These are phyloP conservation scores for Hypomontagnella monticulosa DNA, from an alignment of 495 filamentous ascomycete species.

Conservation along the genomic window DNA sequence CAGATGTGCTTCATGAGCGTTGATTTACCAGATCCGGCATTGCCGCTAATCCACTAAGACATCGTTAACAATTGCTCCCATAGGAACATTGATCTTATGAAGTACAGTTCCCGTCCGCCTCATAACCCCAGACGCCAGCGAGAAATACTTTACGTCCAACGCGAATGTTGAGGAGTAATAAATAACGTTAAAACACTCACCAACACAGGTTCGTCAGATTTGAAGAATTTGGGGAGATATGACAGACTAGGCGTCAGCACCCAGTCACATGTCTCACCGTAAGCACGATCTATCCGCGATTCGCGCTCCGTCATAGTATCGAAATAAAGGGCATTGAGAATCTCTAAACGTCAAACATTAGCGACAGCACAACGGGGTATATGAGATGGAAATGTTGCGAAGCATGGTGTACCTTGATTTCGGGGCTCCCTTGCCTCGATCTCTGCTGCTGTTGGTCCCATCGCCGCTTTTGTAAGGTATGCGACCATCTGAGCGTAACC, in stretches of 20 bases:
- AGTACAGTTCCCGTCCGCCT: not conserved
- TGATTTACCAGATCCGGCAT: slow-evolving; percentile 49
- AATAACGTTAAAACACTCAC: slow-evolving; percentile 16
- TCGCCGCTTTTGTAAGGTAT: slow-evolving; percentile 40
- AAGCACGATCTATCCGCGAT: slow-evolving; percentile 43
- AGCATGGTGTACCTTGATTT: slow-evolving; percentile 43
- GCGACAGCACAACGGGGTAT: not conserved
- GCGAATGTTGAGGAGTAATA: not conserved
- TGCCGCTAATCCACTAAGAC: slow-evolving; percentile 48
- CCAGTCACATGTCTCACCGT: slow-evolving; percentile 48
- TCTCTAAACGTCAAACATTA: slow-evolving; percentile 36
- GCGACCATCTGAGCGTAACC: slow-evolving; percentile 40
- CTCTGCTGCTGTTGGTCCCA: slow-evolving; percentile 39
- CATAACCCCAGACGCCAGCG: not conserved
- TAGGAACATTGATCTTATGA: not conserved
- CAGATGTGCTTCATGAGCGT: slow-evolving; percentile 50
- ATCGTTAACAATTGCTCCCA: slow-evolving; percentile 11
- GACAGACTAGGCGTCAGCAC: slow-evolving; percentile 40
- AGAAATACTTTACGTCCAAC: not conserved
- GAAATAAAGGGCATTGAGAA: slow-evolving; percentile 45
- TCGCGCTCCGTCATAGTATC: slow-evolving; percentile 48
- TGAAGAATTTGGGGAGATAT: slow-evolving; percentile 33
- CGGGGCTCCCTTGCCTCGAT: slow-evolving; percentile 42
- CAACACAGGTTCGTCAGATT: slow-evolving; percentile 35
- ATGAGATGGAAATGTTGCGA: not conserved